phyloP scores from a whole-genome alignment of 1,284 basidiomycete species.

The Fomitopsis palustris region DNA sequence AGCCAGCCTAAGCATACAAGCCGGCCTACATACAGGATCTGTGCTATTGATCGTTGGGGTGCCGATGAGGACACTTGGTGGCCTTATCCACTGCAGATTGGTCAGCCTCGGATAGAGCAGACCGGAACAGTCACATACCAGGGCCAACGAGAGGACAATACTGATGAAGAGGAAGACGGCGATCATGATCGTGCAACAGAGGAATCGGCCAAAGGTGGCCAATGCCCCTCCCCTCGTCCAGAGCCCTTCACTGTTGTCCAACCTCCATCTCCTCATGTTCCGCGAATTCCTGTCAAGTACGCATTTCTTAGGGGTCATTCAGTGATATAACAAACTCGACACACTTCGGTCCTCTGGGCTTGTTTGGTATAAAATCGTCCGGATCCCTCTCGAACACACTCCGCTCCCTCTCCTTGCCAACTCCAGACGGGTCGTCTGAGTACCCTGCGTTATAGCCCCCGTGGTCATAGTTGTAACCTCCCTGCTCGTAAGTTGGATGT shows the following conservation, averaged over 20 bases:
- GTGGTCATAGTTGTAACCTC: slow-evolving; percentile 38
- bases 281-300: slow-evolving; percentile 18
- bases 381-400: slow-evolving; percentile 18
- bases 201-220: slow-evolving; percentile 60
- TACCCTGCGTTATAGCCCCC: slow-evolving; percentile 33
- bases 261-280: slow-evolving; percentile 42
- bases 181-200: slow-evolving; percentile 69
- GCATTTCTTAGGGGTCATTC: not conserved
- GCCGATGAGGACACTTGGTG: slow-evolving; percentile 71
- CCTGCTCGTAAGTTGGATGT: slow-evolving; percentile 42
- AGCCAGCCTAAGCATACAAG: slow-evolving; percentile 6
- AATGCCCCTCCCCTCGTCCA: slow-evolving; percentile 61
- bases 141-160: slow-evolving; percentile 64
- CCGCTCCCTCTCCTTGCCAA: slow-evolving; percentile 19
- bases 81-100: slow-evolving; percentile 66
- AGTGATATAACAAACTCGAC: not conserved
- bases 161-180: slow-evolving; percentile 61
- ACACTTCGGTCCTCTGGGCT: slow-evolving; percentile 17
- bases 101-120: not conserved
- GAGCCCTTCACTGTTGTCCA: slow-evolving; percentile 52
- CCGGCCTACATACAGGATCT: slow-evolving; percentile 25
- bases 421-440: slow-evolving; percentile 37
- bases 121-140: slow-evolving; percentile 43
- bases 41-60: slow-evolving; percentile 39
- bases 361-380: slow-evolving; percentile 18